Evolutionary conservation across 805 yeast species (phyloP).

Genomic region (Ogataea thermomethanolica): DNA sequence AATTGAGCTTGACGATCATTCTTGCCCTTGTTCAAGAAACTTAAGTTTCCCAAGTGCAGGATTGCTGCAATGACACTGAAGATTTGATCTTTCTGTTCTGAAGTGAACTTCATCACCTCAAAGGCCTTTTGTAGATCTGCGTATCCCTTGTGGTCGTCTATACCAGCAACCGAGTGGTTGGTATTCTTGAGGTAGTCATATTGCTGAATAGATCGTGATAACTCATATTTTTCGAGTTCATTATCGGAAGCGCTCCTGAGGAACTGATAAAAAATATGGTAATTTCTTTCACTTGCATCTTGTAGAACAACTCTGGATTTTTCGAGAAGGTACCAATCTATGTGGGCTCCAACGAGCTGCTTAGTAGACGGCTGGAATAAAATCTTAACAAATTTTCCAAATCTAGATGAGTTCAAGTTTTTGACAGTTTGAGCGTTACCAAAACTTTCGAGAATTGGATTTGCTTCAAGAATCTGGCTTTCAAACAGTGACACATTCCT

Average conservation of each 20-base stretch:
- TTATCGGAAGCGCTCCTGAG: constrained; percentile 58
- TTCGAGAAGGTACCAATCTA: constrained; percentile 91
- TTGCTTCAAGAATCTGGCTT: constrained; percentile 83
- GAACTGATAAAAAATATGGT: constrained; percentile 89
- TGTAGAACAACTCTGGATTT: constrained; percentile 88
- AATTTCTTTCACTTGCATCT: constrained; percentile 75
- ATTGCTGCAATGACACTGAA: constrained; percentile 70
- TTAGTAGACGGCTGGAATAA: constrained; percentile 59
- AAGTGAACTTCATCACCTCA: constrained; percentile 64
- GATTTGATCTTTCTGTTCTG: constrained; percentile 52
- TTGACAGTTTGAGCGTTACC: constrained; percentile 96
- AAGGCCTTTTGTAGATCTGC: constrained; percentile 61
- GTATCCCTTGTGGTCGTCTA: constrained; percentile 74
- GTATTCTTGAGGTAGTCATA: constrained; percentile 61
- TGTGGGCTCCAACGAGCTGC: constrained; percentile 79
- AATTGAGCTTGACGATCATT: constrained; percentile 73
- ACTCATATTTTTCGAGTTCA: constrained; percentile 44
- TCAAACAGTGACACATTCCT: constrained; percentile 53
- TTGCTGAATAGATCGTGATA: constrained; percentile 37
- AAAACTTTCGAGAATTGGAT: constrained; percentile 92
- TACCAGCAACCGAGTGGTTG: constrained; percentile 57
- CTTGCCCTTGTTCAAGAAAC: constrained; percentile 54
- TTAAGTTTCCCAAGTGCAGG: constrained; percentile 81
- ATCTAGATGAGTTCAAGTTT: constrained; percentile 92
- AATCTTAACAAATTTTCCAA: constrained; percentile 92